A percentile compares a stretch with the other conserved stretches of the same genome.
Conservation (phyloP, 176 grass and related monocot genomes). For the Rhipidocladum racemiflorum region DNA sequence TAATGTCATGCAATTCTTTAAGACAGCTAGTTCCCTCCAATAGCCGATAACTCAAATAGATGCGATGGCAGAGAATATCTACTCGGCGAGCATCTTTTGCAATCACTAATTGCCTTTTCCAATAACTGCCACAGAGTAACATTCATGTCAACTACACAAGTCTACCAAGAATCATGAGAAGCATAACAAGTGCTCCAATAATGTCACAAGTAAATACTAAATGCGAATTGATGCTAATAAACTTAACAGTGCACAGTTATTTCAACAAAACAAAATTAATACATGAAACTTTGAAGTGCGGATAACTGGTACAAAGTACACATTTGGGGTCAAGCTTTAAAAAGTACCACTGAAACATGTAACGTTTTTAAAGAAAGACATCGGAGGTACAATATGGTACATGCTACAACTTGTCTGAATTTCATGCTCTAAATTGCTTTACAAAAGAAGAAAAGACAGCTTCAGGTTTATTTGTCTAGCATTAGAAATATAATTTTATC, state of each 20-base stretch:
- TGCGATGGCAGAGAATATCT: constrained; percentile 87
- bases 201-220: constrained; percentile 16
- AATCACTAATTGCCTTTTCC: constrained; percentile 85
- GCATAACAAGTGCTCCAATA: not conserved
- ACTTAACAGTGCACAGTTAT: not conserved
- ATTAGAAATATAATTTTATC: not conserved
- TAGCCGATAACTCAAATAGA: constrained; percentile 77
- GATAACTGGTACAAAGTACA: not conserved
- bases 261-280: not conserved
- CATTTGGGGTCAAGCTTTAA: not conserved
- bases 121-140: constrained; percentile 62
- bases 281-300: not conserved
- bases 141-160: constrained; percentile 32
- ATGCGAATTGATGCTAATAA: not conserved
- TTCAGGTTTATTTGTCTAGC: constrained; percentile 7
- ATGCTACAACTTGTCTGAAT: not conserved
- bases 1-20: constrained; percentile 82
- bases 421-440: constrained; percentile 8
- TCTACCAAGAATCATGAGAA: constrained; percentile 12
- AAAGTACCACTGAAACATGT: not conserved
- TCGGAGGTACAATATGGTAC: not conserved
- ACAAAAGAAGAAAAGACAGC: constrained; percentile 8
- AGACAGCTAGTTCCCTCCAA: constrained; percentile 63
- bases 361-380: not conserved
- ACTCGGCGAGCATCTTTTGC: constrained; percentile 93